Evolutionary conservation across 495 filamentous ascomycete species (phyloP).

Genomic region (Penicillium crystallinum): DNA sequence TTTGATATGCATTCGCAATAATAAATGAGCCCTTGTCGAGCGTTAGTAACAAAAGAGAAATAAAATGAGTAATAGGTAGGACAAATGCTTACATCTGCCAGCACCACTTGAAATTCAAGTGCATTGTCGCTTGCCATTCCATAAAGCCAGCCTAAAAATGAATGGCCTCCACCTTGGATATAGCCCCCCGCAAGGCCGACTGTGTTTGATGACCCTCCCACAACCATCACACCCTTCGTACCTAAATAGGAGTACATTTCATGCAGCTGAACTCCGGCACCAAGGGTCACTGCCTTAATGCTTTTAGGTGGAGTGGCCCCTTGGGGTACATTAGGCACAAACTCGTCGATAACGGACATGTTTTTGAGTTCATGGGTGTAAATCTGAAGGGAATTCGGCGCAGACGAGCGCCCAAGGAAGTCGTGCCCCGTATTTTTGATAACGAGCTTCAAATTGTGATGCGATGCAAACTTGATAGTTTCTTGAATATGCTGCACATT

Average conservation of each 20-base stretch:
- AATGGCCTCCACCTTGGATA: conserved; percentile 54
- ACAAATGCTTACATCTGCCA: conserved; percentile 25
- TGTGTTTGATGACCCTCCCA: conserved; percentile 16
- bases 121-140: conserved; percentile 34
- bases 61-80: neutral
- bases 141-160: conserved; percentile 33
- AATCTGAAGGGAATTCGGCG: conserved; percentile 46
- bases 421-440: conserved; percentile 56
- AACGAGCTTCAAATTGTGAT: conserved; percentile 39
- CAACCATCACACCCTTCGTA: conserved; percentile 1
- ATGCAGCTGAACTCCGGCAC: conserved; percentile 40
- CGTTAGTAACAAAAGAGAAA: neutral
- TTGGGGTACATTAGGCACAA: conserved; percentile 9
- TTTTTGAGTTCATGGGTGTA: conserved; percentile 49
- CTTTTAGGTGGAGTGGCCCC: neutral
- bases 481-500: conserved; percentile 34
- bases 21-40: conserved; percentile 35
- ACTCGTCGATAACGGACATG: conserved; percentile 23
- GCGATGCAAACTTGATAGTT: conserved; percentile 19
- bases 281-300: conserved; percentile 43
- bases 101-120: conserved; percentile 31
- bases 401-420: conserved; percentile 52
- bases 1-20: conserved; percentile 32
- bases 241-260: conserved; percentile 40
- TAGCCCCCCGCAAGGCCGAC: conserved; percentile 43